phyloP scores from a whole-genome alignment of 2,329 filamentous ascomycete species.

The Colletotrichum incanum region DNA sequence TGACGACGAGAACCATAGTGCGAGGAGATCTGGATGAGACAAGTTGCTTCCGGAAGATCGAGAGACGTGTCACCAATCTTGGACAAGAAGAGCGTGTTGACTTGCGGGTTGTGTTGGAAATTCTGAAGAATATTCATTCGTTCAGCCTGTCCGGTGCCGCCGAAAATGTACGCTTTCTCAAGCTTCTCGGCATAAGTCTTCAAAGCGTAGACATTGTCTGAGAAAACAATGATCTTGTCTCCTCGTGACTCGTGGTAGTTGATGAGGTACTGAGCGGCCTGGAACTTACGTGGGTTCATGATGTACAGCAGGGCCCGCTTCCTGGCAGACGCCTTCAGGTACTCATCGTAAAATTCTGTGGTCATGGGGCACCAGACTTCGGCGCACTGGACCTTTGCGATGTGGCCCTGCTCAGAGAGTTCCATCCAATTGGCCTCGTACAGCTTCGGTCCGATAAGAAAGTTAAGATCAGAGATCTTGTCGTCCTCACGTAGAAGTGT shows the following conservation, averaged over 20 bases:
- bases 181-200: constrained; percentile 88
- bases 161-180: constrained; percentile 91
- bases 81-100: constrained; percentile 95
- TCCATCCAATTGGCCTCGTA: constrained; percentile 99
- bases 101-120: constrained; percentile 91
- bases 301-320: constrained; percentile 79
- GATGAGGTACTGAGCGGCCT: constrained; percentile 98
- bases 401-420: constrained; percentile 95
- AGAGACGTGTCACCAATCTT: constrained; percentile 99
- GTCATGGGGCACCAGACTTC: constrained; percentile 99
- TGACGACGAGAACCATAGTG: constrained; percentile 98
- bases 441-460: constrained; percentile 95
- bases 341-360: constrained; percentile 97
- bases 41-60: constrained; percentile 95
- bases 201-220: constrained; percentile 95
- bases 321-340: constrained; percentile 77
- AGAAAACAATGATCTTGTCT: constrained; percentile 98
- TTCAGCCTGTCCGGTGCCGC: constrained; percentile 88
- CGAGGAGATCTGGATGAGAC: constrained; percentile 96
- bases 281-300: constrained; percentile 98
- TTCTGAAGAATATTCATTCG: constrained; percentile 91
- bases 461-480: constrained; percentile 98
- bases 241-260: constrained; percentile 96
- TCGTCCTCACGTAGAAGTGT: constrained; percentile 96
- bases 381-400: constrained; percentile 96